Base-by-base conservation (phyloP, 352 stramenopile species). In the Globisporangium abappressorium region DNA sequence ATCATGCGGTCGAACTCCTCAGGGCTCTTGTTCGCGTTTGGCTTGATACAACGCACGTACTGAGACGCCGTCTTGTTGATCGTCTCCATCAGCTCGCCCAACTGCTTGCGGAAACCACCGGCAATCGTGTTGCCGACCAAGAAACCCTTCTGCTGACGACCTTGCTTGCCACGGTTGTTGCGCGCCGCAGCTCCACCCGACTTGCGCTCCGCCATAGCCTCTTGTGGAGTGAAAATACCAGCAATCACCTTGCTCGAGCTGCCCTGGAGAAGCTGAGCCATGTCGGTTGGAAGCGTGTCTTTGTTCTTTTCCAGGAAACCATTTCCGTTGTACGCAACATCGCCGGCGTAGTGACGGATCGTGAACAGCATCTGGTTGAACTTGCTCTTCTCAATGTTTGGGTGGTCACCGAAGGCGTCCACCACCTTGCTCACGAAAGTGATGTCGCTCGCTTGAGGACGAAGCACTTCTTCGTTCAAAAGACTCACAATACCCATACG, bases 401-500 rank as follows among this genome's bases (percentile, higher is more conserved):
- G 82, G 70, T 97, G 84, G 57, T 85, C 79, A 26, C 71, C 85
- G 69, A 93, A 91, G 18, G 89, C 77, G 41, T 91, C 88, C 30
- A 90, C 66, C 51, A 97, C 70, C 69, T 95, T 94, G 76, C 77
- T 87, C 63, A 96, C 82, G 30, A 97, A 96, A 26, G 82, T 90
- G 24, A 36, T 78, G 72, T 97, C 89, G 5, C 75, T 93, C 18
- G 88, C 91, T 64, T 93, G 81, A 5, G 93, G 91, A 24, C 91
- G 81, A 8, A 97, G 87, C 57, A 97, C 97, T 74, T 98, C 94
- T 76, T 99, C 96, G 71, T 99, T 97, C 34, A 99, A 77, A 59
- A 99, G 74, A 34, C 80, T 84, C 24, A 98, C 79, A 65, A 99
- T 96, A 26, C 94, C 94, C 70, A 87, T 89, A 38, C 77, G 87